These are phyloP conservation scores for Lipomyces sp. DNA, from an alignment of 805 yeast genomes.

Conservation along the genomic window DNA sequence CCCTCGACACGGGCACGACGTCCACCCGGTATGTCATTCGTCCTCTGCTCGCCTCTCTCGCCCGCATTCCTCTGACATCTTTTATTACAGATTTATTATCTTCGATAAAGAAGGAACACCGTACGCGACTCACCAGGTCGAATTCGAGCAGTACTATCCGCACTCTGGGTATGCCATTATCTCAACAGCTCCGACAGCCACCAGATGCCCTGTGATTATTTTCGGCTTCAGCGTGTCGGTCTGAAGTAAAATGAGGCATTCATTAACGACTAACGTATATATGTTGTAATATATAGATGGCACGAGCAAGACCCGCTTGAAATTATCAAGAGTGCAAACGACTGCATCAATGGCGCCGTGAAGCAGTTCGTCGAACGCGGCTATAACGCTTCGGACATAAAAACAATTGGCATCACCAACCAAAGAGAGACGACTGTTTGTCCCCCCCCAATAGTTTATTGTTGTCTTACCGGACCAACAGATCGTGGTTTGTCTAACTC, in stretches of 20 bases:
- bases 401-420: conserved; percentile 83
- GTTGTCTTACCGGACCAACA: too few relatives aligned
- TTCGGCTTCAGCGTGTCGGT: neutral
- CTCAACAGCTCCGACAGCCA: neutral
- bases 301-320: conserved; percentile 89
- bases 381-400: conserved; percentile 46
- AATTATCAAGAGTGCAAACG: conserved; percentile 72
- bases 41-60: neutral
- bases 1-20: conserved; percentile 30
- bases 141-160: conserved; percentile 54
- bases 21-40: conserved; percentile 18
- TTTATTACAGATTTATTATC: conserved; percentile 59
- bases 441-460: conserved; percentile 31
- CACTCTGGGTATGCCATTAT: conserved; percentile 35
- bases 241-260: too few relatives aligned
- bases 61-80: neutral
- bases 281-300: too few relatives aligned
- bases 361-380: conserved; percentile 35
- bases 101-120: conserved; percentile 72
- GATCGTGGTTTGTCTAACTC: too few relatives aligned
- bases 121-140: conserved; percentile 84
- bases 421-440: conserved; percentile 85
- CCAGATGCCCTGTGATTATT: neutral
- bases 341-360: conserved; percentile 54
- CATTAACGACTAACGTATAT: too few relatives aligned